Evolutionary conservation across 257 asterid species (phyloP).

Genomic region (Perilla frutescens): DNA sequence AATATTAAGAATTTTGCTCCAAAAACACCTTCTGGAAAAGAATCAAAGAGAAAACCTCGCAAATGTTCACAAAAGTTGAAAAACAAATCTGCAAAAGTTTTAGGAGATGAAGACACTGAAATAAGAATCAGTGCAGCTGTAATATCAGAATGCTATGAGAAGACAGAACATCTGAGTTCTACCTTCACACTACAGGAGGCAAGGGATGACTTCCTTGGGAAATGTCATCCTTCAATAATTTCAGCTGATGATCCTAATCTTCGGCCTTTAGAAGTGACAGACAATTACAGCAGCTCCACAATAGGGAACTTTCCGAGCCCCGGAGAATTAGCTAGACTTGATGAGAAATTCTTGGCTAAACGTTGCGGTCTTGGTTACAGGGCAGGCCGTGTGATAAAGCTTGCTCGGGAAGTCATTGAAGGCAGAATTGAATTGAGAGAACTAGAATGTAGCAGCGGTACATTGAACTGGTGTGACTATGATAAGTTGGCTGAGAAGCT

Average conservation of each 20-base stretch:
- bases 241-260: constrained; percentile 25
- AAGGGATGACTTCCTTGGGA: constrained; percentile 23
- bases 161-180: constrained; percentile 17
- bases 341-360: constrained; percentile 57
- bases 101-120: constrained; percentile 36
- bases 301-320: constrained; percentile 82
- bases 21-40: constrained; percentile 65
- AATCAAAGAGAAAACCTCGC: constrained; percentile 45
- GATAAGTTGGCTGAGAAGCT: constrained; percentile 61
- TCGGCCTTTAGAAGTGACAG: constrained; percentile 30
- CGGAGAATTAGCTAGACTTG: constrained; percentile 61
- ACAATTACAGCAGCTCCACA: constrained; percentile 11
- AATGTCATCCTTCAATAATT: constrained; percentile 26
- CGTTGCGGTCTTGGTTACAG: constrained; percentile 84
- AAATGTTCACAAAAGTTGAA: constrained; percentile 39
- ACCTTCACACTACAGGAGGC: constrained; percentile 21
- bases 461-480: constrained; percentile 48
- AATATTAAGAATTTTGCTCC: constrained; percentile 48
- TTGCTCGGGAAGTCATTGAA: constrained; percentile 64
- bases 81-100: constrained; percentile 29
- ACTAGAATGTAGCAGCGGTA: constrained; percentile 51
- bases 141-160: constrained; percentile 28
- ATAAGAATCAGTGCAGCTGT: constrained; percentile 19
- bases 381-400: constrained; percentile 73
- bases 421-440: constrained; percentile 61